Percentiles rank a stretch among this genome's conserved stretches.
These are phyloP conservation scores for Colletotrichum eleusines DNA, from an alignment of 2,329 filamentous ascomycete genomes.

Conservation along the genomic window DNA sequence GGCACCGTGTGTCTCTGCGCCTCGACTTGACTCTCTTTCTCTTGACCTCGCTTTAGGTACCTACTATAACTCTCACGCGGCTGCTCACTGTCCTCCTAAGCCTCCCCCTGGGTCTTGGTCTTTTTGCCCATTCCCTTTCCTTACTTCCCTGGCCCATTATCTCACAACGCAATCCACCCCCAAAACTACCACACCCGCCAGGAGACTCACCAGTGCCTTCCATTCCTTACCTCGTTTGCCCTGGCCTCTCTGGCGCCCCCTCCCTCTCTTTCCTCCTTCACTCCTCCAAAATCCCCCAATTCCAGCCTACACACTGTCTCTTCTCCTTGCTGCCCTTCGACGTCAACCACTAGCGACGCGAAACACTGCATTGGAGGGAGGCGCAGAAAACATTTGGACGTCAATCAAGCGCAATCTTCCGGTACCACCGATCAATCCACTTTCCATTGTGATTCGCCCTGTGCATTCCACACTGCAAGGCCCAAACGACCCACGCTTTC, in stretches of 20 bases:
- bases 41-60: neutral
- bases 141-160: constrained; percentile 3
- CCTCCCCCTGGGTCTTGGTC: constrained; percentile 14
- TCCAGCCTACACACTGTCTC: constrained; percentile 22
- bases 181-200: constrained; percentile 2
- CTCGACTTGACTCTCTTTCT: constrained; percentile 22
- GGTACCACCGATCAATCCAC: constrained; percentile 33
- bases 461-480: constrained; percentile 35
- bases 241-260: constrained; percentile 35
- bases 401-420: constrained; percentile 35
- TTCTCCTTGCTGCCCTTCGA: constrained; percentile 10
- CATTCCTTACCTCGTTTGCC: constrained; percentile 35
- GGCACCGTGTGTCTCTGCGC: constrained; percentile 15
- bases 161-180: neutral
- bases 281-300: constrained; percentile 37
- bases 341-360: constrained; percentile 8
- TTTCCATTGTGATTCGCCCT: constrained; percentile 39
- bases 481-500: constrained; percentile 40
- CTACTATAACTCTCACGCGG: neutral
- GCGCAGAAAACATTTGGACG: constrained; percentile 33
- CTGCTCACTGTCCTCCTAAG: constrained; percentile 6
- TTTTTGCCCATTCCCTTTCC: neutral
- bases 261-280: constrained; percentile 8
- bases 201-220: constrained; percentile 5
- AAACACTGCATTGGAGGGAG: constrained; percentile 36